These are phyloP conservation scores for Stagonosporopsis vannaccii DNA, from an alignment of 2,329 filamentous ascomycete species.

Conservation along the genomic window DNA sequence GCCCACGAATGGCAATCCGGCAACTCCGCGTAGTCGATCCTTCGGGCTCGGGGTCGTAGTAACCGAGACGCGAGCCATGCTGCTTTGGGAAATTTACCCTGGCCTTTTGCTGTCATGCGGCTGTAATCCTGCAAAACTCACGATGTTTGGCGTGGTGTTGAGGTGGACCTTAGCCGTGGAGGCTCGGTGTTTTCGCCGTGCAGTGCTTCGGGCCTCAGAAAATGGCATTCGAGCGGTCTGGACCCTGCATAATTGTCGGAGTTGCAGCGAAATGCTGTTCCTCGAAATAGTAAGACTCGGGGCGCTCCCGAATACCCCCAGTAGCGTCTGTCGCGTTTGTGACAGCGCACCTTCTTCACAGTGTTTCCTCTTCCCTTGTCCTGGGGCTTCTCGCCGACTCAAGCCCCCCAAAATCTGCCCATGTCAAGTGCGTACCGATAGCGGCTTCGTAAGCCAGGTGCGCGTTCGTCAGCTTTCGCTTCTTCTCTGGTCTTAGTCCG, in stretches of 20 bases:
- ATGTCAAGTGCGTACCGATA: conserved; percentile 47
- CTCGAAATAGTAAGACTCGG: conserved; percentile 6
- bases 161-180: conserved; percentile 17
- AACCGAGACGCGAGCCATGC: conserved; percentile 19
- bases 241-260: conserved; percentile 16
- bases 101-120: conserved; percentile 9
- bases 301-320: conserved; percentile 11
- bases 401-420: conserved; percentile 53
- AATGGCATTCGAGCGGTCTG: conserved; percentile 9
- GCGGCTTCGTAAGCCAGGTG: conserved; percentile 41
- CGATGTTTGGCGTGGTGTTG: conserved; percentile 25
- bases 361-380: conserved; percentile 29
- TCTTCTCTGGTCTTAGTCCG: conserved; percentile 2
- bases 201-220: conserved; percentile 2
- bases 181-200: conserved; percentile 20
- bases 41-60: conserved; percentile 2
- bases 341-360: conserved; percentile 12
- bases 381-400: conserved; percentile 45
- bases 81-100: conserved; percentile 12
- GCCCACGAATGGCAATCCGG: conserved; percentile 17
- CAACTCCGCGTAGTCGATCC: conserved; percentile 14
- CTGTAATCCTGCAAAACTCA: conserved; percentile 18
- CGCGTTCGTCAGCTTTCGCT: conserved; percentile 21
- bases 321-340: background rate
- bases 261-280: conserved; percentile 4